Evolutionary conservation across 306 rosid genomes (phyloP).

Genomic region (Cercis canadensis): DNA sequence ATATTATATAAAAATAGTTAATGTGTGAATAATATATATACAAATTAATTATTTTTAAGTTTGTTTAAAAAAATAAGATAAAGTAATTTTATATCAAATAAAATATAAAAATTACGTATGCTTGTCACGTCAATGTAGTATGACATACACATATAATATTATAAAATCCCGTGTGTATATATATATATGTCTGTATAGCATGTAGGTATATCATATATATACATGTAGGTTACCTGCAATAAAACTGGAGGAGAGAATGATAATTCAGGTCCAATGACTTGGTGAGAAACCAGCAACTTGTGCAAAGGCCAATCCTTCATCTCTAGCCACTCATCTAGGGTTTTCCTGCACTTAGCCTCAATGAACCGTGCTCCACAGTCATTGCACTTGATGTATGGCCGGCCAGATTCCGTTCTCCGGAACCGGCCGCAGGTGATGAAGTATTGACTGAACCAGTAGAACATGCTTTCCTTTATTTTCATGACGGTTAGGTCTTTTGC

Average conservation of each 20-base stretch:
- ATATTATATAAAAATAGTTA: too few species aligned
- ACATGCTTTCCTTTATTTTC: constrained; percentile 56
- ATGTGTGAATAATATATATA: too few species aligned
- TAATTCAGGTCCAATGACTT: constrained; percentile 82
- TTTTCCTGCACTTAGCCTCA: constrained; percentile 64
- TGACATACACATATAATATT: too few species aligned
- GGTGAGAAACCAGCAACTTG: constrained; percentile 57
- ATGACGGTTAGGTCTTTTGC: constrained; percentile 31
- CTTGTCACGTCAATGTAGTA: too few species aligned
- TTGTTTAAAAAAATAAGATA: too few species aligned
- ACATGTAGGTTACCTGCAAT: constrained; percentile 66
- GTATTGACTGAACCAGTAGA: constrained; percentile 43
- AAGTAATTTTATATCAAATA: too few species aligned
- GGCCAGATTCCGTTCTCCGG: constrained; percentile 63
- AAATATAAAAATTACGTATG: too few species aligned
- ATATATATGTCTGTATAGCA: too few species aligned
- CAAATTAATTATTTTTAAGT: too few species aligned
- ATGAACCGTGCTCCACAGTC: constrained; percentile 80
- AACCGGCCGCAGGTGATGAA: constrained; percentile 64
- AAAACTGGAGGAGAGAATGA: constrained; percentile 71
- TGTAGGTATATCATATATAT: background rate
- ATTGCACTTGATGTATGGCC: constrained; percentile 80
- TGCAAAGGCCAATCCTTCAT: constrained; percentile 51
- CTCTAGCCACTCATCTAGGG: constrained; percentile 63
- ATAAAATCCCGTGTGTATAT: too few species aligned